Evolutionary conservation across 306 rosid species (phyloP).

Genomic region (Castanopsis chinensis): DNA sequence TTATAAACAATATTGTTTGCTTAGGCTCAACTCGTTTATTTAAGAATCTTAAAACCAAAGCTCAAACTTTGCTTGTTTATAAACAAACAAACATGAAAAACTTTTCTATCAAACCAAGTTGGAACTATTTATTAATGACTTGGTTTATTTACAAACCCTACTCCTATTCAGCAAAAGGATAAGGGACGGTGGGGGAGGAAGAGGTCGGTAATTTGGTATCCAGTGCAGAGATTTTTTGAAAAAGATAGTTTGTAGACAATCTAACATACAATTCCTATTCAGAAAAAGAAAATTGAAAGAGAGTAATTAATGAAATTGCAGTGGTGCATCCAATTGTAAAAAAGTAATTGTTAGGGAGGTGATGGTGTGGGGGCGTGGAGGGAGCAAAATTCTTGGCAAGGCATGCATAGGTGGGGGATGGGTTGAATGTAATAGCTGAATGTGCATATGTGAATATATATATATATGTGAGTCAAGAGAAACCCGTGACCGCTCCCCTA

Average conservation of each 20-base stretch:
- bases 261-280: not conserved
- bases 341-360: conserved; percentile 32
- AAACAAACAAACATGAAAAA: too few species aligned
- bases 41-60: too few species aligned
- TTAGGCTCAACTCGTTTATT: too few species aligned
- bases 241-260: not conserved
- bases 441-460: conserved; percentile 1
- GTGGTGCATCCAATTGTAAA: conserved; percentile 8
- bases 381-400: conserved; percentile 23
- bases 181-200: too few species aligned
- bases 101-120: too few species aligned
- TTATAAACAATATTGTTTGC: too few species aligned
- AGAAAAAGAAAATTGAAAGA: not conserved
- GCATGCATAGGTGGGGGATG: conserved; percentile 8
- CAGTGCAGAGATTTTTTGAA: too few species aligned
- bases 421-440: not conserved
- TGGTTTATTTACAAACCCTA: too few species aligned
- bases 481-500: conserved; percentile 71
- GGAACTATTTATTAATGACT: too few species aligned
- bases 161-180: too few species aligned
- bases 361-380: conserved; percentile 27
- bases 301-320: not conserved
- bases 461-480: conserved; percentile 53
- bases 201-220: too few species aligned
- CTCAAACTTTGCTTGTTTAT: too few species aligned